Evolutionary conservation across 768 basidiomycete genomes (phyloP).

Genomic region (Crucibulum laeve): DNA sequence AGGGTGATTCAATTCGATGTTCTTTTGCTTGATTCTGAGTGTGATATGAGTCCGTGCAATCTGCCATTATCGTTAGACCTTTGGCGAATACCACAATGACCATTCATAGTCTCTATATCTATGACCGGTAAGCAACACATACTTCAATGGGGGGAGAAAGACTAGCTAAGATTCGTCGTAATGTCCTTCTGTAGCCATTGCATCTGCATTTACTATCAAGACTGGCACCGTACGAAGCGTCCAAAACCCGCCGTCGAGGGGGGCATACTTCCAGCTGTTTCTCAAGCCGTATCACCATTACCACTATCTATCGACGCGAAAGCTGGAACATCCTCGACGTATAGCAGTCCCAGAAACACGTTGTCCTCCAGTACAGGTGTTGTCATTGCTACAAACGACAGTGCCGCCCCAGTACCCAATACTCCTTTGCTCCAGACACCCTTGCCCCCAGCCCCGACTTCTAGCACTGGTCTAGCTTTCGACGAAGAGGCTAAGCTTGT

Average conservation of each 20-base stretch:
- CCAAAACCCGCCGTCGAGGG: slow-evolving; percentile 71
- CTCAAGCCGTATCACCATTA: slow-evolving; percentile 53
- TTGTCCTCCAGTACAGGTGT: slow-evolving; percentile 61
- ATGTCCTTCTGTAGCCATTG: slow-evolving; percentile 68
- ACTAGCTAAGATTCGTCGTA: neutral
- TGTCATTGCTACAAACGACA: slow-evolving; percentile 58
- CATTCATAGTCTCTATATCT: slow-evolving; percentile 91
- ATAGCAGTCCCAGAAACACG: slow-evolving; percentile 62
- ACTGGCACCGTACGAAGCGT: slow-evolving; percentile 82
- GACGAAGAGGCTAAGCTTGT: slow-evolving; percentile 98
- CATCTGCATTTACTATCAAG: slow-evolving; percentile 90
- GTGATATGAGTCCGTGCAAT: too few relatives aligned
- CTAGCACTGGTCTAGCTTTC: slow-evolving; percentile 70
- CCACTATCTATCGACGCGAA: slow-evolving; percentile 23
- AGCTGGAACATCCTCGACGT: slow-evolving; percentile 28
- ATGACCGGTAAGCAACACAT: slow-evolving; percentile 61
- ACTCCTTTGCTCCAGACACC: slow-evolving; percentile 33
- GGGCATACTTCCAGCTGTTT: slow-evolving; percentile 76
- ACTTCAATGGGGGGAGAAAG: neutral
- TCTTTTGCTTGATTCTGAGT: too few relatives aligned
- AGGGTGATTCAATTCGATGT: too few relatives aligned
- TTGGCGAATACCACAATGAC: slow-evolving; percentile 49
- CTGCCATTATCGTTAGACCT: too few relatives aligned
- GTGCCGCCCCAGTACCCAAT: slow-evolving; percentile 23
- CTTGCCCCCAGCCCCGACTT: slow-evolving; percentile 22